Conservation (phyloP, 2,329 filamentous ascomycete species). For the Arthrobotrys entomopaga region DNA sequence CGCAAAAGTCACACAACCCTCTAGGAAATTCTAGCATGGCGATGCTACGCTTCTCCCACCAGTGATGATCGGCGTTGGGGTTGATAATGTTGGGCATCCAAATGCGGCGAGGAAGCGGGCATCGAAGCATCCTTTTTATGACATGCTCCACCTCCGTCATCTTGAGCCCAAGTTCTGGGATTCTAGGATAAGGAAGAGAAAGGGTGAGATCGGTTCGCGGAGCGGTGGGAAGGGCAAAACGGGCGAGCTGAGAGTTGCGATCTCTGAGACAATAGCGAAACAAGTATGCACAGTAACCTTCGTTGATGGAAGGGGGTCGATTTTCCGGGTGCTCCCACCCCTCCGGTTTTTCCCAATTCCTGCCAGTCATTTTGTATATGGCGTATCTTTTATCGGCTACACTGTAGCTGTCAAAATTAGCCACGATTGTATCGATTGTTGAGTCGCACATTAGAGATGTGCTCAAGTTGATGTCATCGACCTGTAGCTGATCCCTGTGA, state of each 20-base stretch:
- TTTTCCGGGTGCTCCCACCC: slow-evolving; percentile 63
- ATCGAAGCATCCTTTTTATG: slow-evolving; percentile 47
- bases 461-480: slow-evolving; percentile 36
- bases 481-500: slow-evolving; percentile 31
- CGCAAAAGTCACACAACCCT: slow-evolving; percentile 32
- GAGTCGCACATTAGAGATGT: slow-evolving; percentile 35
- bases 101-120: slow-evolving; percentile 40
- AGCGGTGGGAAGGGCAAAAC: slow-evolving; percentile 27
- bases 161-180: slow-evolving; percentile 23
- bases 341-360: slow-evolving; percentile 66
- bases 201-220: slow-evolving; percentile 22
- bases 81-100: slow-evolving; percentile 17
- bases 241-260: slow-evolving; percentile 40
- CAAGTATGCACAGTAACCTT: slow-evolving; percentile 40
- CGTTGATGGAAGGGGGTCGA: slow-evolving; percentile 2
- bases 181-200: slow-evolving; percentile 20
- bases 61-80: slow-evolving; percentile 19
- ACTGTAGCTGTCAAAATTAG: slow-evolving; percentile 35
- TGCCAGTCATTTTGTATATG: slow-evolving; percentile 76
- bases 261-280: slow-evolving; percentile 47
- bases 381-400: slow-evolving; percentile 64
- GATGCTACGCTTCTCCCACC: slow-evolving; percentile 45
- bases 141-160: slow-evolving; percentile 39
- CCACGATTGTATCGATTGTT: slow-evolving; percentile 32
- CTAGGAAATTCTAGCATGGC: slow-evolving; percentile 42